Evolutionary conservation across 192 early-diverging fungal species (phyloP), one percentile per base, ranked within the genome.

Genomic region (Entrophospora sp.): DNA sequence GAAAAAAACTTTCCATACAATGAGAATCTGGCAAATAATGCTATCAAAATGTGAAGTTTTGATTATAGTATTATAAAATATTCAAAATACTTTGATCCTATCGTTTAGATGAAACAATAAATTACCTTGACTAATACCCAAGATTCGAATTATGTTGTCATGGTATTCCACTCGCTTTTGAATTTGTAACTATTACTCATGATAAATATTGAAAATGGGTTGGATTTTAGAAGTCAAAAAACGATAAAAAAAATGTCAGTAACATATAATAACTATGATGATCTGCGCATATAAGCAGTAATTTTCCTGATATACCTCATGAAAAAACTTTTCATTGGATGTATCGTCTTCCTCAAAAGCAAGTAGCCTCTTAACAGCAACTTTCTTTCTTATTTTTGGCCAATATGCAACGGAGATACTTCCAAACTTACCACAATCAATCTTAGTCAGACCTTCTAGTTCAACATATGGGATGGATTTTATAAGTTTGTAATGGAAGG

Each of bases 151-250:
- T 27, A 53, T 53, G 16, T 25, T 4, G 27, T 53, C 51, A 53
- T 53, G 51, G 16, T 53, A 53, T 53, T 53, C 25, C 25, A 53
- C 51, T n/a, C 51, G 51, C 51, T 53, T 53, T 53, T 53, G 25
- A 53, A 53, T 53, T 53, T 53, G 24, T 53, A 53, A 25, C 51
- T 53, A 53, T 25, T 32, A 53, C 16, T 25, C 27, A 53, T 10
- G 31, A 27, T 12, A 27, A 53, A 53, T 25, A 53, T 53, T 5
- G 27, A 12, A 6, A 53, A 10, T 27, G 16, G 4, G 2, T 25
- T 32, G 3, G 4, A n/a, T 31, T 31, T 53, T 53, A 5, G 31
- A 27, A 32, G 27, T 4, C 27, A 10, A 53, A 53, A 53, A 25
- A 53, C n/a, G n/a, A n/a, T n/a, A n/a, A n/a, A n/a, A n/a, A n/a